A percentile compares a stretch with the other conserved stretches of the same genome.
Conservation (phyloP, 2,329 filamentous ascomycete genomes). For the Bipolaris oryzae region DNA sequence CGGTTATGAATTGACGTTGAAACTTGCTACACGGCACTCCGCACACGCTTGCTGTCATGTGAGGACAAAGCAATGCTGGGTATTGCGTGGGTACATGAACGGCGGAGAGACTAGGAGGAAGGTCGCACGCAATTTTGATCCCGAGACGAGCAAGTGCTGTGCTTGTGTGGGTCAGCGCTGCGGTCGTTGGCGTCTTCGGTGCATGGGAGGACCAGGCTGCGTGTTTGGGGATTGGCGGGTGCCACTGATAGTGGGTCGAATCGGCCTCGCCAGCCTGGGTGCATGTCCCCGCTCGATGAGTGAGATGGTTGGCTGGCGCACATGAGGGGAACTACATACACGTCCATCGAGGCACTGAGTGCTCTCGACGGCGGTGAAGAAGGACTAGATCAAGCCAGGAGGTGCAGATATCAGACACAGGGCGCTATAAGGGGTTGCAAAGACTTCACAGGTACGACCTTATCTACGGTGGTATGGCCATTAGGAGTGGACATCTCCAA, state of each 20-base stretch:
- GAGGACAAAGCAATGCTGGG: conserved; percentile 49
- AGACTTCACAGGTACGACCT: background rate
- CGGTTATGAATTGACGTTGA: conserved; percentile 45
- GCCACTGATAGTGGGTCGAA: conserved; percentile 30
- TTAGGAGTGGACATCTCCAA: background rate
- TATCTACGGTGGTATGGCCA: background rate
- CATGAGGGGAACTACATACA: conserved; percentile 18
- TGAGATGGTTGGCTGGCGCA: conserved; percentile 26
- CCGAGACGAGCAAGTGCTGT: conserved; percentile 45
- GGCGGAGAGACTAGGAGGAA: conserved; percentile 37
- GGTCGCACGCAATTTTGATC: conserved; percentile 50
- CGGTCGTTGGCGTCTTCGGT: conserved; percentile 35
- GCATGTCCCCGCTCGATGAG: conserved; percentile 34
- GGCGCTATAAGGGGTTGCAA: background rate
- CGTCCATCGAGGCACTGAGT: conserved; percentile 21
- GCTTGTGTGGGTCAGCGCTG: conserved; percentile 44
- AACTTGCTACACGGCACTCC: conserved; percentile 49
- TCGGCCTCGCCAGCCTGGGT: conserved; percentile 30
- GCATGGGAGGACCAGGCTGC: conserved; percentile 24
- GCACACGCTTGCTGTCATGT: conserved; percentile 48
- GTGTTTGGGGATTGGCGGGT: conserved; percentile 33
- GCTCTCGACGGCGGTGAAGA: conserved; percentile 5
- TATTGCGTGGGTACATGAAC: conserved; percentile 43
- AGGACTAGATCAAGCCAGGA: background rate
- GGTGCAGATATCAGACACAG: background rate